A percentile compares a stretch with the other conserved stretches of the same genome.
Evolutionary conservation across 805 yeast genomes (phyloP).

Genomic region (Candida berthetii): DNA sequence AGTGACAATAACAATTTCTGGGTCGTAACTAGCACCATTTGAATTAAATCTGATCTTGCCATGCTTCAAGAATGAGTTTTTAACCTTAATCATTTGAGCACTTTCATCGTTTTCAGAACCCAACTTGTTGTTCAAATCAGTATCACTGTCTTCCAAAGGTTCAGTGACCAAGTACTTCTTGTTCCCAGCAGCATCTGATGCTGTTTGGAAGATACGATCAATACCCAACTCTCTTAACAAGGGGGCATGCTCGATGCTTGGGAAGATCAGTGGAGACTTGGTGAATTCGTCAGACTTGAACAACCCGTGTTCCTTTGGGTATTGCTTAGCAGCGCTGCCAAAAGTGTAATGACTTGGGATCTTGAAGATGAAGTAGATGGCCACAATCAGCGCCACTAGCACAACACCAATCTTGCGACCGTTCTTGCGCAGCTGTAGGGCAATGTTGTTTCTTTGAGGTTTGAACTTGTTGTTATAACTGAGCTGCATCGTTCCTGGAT

Average conservation of each 20-base stretch:
- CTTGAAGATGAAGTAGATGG: not conserved
- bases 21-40: slow-evolving; percentile 26
- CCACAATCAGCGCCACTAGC: not conserved
- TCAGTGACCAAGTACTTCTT: slow-evolving; percentile 25
- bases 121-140: slow-evolving; percentile 32
- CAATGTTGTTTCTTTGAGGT: slow-evolving; percentile 13
- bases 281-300: slow-evolving; percentile 41
- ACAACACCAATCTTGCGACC: not conserved
- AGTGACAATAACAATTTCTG: slow-evolving; percentile 72
- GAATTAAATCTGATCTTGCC: slow-evolving; percentile 48
- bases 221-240: slow-evolving; percentile 50
- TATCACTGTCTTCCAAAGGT: slow-evolving; percentile 28
- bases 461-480: slow-evolving; percentile 20
- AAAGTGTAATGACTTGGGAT: not conserved
- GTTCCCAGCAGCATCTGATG: slow-evolving; percentile 39
- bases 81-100: slow-evolving; percentile 32
- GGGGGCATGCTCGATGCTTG: slow-evolving; percentile 70
- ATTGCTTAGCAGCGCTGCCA: slow-evolving; percentile 3
- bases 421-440: not conserved
- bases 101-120: slow-evolving; percentile 20
- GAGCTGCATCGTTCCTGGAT: slow-evolving; percentile 13
- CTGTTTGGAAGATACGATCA: slow-evolving; percentile 41
- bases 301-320: slow-evolving; percentile 35
- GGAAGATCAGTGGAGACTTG: slow-evolving; percentile 52
- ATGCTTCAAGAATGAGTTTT: slow-evolving; percentile 55